These are phyloP conservation scores for Stramenopiles sp. DNA, from an alignment of 352 stramenopile genomes.

Conservation along the genomic window DNA sequence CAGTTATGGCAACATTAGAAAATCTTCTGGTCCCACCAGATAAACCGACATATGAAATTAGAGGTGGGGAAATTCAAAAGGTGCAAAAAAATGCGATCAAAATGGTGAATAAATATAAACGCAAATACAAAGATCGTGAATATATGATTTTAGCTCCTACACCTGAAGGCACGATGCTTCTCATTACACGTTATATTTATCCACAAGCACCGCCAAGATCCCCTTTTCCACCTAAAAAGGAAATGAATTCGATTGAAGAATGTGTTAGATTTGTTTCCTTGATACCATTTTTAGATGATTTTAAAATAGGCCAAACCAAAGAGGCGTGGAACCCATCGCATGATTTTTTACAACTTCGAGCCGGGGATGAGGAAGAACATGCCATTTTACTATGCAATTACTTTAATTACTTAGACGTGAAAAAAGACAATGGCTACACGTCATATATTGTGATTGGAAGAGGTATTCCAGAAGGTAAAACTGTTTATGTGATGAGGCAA, in stretches of 20 bases:
- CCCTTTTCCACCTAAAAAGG: neutral
- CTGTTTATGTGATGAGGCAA: conserved; percentile 50
- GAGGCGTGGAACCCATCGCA: conserved; percentile 67
- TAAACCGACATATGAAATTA: conserved; percentile 1
- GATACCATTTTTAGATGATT: conserved; percentile 69
- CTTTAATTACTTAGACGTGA: conserved; percentile 49
- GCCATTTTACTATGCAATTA: conserved; percentile 70
- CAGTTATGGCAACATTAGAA: conserved; percentile 60
- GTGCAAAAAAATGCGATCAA: conserved; percentile 33
- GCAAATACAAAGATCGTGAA: conserved; percentile 29
- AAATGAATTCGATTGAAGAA: conserved; percentile 14
- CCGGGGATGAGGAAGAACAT: conserved; percentile 66
- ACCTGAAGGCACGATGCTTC: conserved; percentile 1
- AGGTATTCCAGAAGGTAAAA: conserved; percentile 53
- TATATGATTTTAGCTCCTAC: conserved; percentile 10
- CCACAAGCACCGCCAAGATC: conserved; percentile 38
- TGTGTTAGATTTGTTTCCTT: conserved; percentile 66
- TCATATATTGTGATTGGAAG: conserved; percentile 62
- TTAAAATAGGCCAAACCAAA: conserved; percentile 49
- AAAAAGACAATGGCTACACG: conserved; percentile 19
- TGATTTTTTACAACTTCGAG: conserved; percentile 61
- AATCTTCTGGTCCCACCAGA: conserved; percentile 40
- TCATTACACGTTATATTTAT: conserved; percentile 33
- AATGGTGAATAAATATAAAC: conserved; percentile 45
- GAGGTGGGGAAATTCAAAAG: conserved; percentile 13